phyloP scores from a whole-genome alignment of 2,329 filamentous ascomycete species.

The Orbilia ellipsospora region DNA sequence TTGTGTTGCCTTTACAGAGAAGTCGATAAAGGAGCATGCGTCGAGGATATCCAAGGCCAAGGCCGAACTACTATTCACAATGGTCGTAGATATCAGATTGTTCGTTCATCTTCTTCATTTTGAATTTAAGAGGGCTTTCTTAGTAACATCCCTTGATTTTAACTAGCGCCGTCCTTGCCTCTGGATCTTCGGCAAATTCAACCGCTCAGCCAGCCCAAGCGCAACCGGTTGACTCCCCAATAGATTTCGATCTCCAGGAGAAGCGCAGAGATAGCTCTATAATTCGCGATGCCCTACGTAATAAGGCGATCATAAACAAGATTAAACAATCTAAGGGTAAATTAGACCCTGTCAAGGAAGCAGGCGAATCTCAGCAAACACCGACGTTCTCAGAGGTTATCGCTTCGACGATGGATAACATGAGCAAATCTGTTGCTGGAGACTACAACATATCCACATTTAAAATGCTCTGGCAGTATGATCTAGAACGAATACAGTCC shows the following conservation, averaged over 20 bases:
- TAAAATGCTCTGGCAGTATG: constrained; percentile 24
- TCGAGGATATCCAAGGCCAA: constrained; percentile 11
- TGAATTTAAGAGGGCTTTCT: too few species aligned
- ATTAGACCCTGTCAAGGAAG: background rate
- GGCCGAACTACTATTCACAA: constrained; percentile 2
- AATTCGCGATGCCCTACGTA: constrained; percentile 1
- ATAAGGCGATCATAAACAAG: constrained; percentile 5
- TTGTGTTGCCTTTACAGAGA: constrained; percentile 11
- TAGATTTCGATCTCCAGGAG: background rate
- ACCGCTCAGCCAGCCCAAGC: background rate
- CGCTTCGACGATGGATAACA: constrained; percentile 19
- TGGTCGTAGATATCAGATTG: constrained; percentile 27
- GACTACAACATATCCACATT: constrained; percentile 14
- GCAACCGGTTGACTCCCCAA: background rate
- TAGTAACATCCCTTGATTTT: background rate
- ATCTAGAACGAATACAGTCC: constrained; percentile 17
- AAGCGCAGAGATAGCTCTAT: constrained; percentile 24
- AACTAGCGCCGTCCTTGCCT: background rate
- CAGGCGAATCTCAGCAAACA: background rate
- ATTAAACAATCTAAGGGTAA: constrained; percentile 4
- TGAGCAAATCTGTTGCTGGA: constrained; percentile 19
- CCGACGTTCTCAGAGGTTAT: constrained; percentile 15
- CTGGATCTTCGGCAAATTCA: background rate
- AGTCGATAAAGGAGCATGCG: constrained; percentile 24
- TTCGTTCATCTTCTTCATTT: background rate